Evolutionary conservation across 2,329 filamentous ascomycete species (phyloP), one percentile per base, ranked within the genome.

Genomic region (Dothiorella sarmentorum): DNA sequence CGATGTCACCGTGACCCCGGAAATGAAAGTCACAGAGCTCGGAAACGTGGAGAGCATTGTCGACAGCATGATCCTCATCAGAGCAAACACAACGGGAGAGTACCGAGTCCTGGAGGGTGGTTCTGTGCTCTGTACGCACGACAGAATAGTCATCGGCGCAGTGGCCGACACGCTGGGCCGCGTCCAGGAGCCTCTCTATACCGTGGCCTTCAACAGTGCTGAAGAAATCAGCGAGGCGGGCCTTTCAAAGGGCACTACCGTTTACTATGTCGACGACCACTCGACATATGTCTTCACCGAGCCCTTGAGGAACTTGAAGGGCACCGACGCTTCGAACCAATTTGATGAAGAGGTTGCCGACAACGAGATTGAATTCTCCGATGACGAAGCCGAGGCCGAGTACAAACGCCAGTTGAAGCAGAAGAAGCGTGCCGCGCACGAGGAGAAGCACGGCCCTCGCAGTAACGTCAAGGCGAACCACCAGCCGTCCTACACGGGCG

Each of bases 361-460:
- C 29, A 90, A 96, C 35, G 93, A 97, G 70, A 83, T 91, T 65
- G 94, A 97, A 69, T 97, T 97, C 71, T 97, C 93, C 0, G 94
- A 99, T 65, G 94, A 99, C 67, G 94, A 99, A 74, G 89, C 90
- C 65, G 94, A 99, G 73, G 88, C 88, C 7, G 90, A 91, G 66
- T 85, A 91, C 70, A 95, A 76, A 67, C 71, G 71, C 56, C 67
- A 69, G 61, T 62, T 69, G 63, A 85, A 86, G 79, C 87, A 85
- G 80, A 80, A 82, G 71, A 78, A 80, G 75, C 76, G 79, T 63
- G 67, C 70, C 10, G 71, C 71, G 7, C 33, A 42, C 18, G 52
- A 56, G 35, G 51, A 43, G 27, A 49, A 59, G 31, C 18, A 43
- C 15, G 57, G 35, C 17, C 26, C 51, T 10, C 51, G 38, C 13